These are phyloP conservation scores for Apiospora malaysiana DNA, from an alignment of 2,329 filamentous ascomycete genomes.

Conservation along the genomic window DNA sequence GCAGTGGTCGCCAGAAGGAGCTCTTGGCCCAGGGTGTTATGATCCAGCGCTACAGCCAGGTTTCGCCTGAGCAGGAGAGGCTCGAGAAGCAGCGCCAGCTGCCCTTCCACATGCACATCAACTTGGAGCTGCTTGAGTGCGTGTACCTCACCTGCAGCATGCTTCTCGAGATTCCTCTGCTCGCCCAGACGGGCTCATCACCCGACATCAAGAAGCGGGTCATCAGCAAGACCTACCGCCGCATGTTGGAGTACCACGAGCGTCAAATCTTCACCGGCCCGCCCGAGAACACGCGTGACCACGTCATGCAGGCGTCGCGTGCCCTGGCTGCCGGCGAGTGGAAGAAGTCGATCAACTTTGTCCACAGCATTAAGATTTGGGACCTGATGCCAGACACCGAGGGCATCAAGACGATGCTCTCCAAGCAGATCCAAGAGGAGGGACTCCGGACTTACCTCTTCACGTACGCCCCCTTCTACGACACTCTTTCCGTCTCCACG, in stretches of 20 bases:
- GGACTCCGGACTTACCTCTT: constrained; percentile 98
- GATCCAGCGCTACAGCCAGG: constrained; percentile 95
- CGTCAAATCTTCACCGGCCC: constrained; percentile 98
- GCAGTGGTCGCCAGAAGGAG: constrained; percentile 97
- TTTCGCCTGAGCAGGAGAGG: constrained; percentile 96
- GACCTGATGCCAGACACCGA: constrained; percentile 93
- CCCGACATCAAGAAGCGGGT: constrained; percentile 97
- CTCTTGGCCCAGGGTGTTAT: constrained; percentile 97
- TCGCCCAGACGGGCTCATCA: constrained; percentile 95
- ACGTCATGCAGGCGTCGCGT: constrained; percentile 99
- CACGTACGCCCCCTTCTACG: constrained; percentile 99
- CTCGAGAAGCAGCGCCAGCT: constrained; percentile 96
- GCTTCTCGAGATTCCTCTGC: constrained; percentile 96
- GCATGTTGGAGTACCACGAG: constrained; percentile 99
- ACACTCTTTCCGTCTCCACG: constrained; percentile 87
- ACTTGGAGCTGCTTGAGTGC: constrained; percentile 96
- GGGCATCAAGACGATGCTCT: constrained; percentile 96
- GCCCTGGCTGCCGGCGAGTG: constrained; percentile 95
- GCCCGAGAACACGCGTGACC: constrained; percentile 97
- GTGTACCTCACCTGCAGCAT: constrained; percentile 99
- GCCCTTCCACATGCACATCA: constrained; percentile 99
- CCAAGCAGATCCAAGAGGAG: constrained; percentile 98
- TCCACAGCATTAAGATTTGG: constrained; percentile 99
- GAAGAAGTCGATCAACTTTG: constrained; percentile 94
- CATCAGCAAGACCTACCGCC: constrained; percentile 99